Evolutionary conservation across 2,329 filamentous ascomycete species (phyloP), one percentile per base, ranked within the genome.

Genomic region (Cercospora sp.): DNA sequence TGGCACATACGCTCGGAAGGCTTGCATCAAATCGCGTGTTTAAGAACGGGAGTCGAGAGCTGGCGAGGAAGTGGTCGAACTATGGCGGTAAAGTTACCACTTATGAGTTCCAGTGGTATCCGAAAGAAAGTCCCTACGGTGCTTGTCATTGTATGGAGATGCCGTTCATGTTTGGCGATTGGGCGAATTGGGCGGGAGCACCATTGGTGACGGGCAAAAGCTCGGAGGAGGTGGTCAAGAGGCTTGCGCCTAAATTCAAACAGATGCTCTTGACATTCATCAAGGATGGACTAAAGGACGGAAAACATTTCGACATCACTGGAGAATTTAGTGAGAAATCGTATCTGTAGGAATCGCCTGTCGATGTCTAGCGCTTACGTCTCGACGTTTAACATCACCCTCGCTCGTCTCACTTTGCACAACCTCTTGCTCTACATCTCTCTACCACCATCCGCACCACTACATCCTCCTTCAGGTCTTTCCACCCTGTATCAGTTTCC

Each of bases 61-160:
- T 65, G 16, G 57, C 63, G 20, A 36, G 51, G 16, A 60, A 53
- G 5, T 51, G 57, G 23, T 33, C 55, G n/a, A 30, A 59, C 2
- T 28, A 60, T 18, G 63, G 63, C 6, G 55, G 58, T 12, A 48
- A 61, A 2, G 57, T 48, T 6, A 65, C 55, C 3, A 51, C 58
- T 8, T 65, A 51, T 23, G 63, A 65, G 26, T 60, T 65, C 7
- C 42, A 59, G 42, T 65, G 63, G 63, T 61, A 23, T 39, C 55
- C 55, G 2, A 48, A 60, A 59, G 63, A 57, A 3, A 60, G 55
- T 20, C 55, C 42, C 9, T 61, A 48, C 3, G 53, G 63, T 7
- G 63, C 63, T 18, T 59, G 57, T 12, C 63, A 65, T 53, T 65
- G 57, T 28, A 61, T 65, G 20, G 63, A 65, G 42, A 39, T 60